Conservation (phyloP, 805 yeast genomes). For the Candida germanica region DNA sequence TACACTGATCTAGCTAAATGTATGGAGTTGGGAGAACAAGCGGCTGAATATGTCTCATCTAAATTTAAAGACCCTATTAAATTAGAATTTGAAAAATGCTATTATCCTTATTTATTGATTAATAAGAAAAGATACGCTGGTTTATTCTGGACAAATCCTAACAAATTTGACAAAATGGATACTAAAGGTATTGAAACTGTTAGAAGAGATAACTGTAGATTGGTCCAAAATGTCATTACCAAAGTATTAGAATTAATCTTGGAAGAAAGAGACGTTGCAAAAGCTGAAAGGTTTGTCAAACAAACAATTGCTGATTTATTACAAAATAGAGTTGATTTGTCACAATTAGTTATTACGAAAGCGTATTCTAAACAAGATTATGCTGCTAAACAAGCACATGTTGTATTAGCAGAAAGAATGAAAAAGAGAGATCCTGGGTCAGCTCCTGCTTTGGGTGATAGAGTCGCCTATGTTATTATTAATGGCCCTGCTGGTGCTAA, state of each 20-base stretch:
- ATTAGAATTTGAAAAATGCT: slow-evolving; percentile 93
- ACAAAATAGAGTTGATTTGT: slow-evolving; percentile 88
- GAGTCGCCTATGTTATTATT: slow-evolving; percentile 95
- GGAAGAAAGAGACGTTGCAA: slow-evolving; percentile 81
- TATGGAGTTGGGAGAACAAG: slow-evolving; percentile 91
- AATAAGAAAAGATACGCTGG: slow-evolving; percentile 98
- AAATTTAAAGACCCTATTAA: slow-evolving; percentile 83
- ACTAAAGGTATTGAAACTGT: slow-evolving; percentile 98
- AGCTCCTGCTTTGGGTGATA: slow-evolving; percentile 95
- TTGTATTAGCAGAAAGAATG: slow-evolving; percentile 94
- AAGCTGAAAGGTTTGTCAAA: slow-evolving; percentile 83
- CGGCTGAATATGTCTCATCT: slow-evolving; percentile 83
- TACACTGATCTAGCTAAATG: slow-evolving; percentile 72
- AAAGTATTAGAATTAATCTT: slow-evolving; percentile 80
- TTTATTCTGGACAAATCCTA: slow-evolving; percentile 88
- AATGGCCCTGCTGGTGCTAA: slow-evolving; percentile 68
- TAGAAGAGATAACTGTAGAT: slow-evolving; percentile 92
- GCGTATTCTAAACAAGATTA: slow-evolving; percentile 87
- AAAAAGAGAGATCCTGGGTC: slow-evolving; percentile 94
- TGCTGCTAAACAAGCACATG: slow-evolving; percentile 96
- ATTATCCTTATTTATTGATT: slow-evolving; percentile 88
- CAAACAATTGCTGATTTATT: slow-evolving; percentile 83
- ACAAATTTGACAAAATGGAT: slow-evolving; percentile 95
- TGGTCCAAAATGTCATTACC: slow-evolving; percentile 93
- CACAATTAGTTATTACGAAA: slow-evolving; percentile 90